Conservation (phyloP, 108 stramenopile species). For the Cylindrotheca fusiformis region DNA sequence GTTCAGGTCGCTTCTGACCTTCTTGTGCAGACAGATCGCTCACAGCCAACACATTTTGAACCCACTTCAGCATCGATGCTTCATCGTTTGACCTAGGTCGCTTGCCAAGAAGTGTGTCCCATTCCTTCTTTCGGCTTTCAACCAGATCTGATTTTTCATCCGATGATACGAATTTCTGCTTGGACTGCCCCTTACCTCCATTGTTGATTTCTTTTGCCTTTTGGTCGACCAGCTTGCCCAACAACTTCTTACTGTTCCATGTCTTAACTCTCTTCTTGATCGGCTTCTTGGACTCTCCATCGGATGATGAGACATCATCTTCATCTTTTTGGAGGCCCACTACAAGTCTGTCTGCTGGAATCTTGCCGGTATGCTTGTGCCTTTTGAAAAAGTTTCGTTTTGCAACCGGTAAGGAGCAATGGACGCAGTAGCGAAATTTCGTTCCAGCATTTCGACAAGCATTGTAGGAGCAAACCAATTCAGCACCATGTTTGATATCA, state of each 20-base stretch:
- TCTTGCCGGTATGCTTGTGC: conserved; percentile 58
- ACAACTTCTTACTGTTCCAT: not conserved
- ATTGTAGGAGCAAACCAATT: conserved; percentile 76
- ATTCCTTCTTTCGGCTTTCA: conserved; percentile 1
- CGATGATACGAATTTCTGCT: not conserved
- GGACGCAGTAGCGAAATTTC: conserved; percentile 73
- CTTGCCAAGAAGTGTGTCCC: conserved; percentile 9
- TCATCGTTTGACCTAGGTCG: conserved; percentile 3
- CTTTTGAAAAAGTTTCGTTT: conserved; percentile 80
- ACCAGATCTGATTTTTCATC: not conserved
- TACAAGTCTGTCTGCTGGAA: conserved; percentile 1
- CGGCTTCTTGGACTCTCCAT: not conserved
- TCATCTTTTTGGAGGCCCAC: not conserved
- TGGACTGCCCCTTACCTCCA: not conserved
- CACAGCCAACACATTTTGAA: conserved; percentile 19
- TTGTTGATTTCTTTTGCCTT: conserved; percentile 7
- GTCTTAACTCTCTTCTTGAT: not conserved
- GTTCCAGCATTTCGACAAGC: conserved; percentile 76
- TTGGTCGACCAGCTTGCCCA: conserved; percentile 1
- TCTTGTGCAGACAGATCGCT: conserved; percentile 15
- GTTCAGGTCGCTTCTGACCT: not conserved
- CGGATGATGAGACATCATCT: too few relatives aligned
- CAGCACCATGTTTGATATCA: conserved; percentile 74
- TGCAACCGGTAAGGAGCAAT: conserved; percentile 75
- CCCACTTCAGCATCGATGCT: conserved; percentile 10